Evolutionary conservation across 768 basidiomycete genomes (phyloP).

Genomic region (Infundibulicybe gibba): DNA sequence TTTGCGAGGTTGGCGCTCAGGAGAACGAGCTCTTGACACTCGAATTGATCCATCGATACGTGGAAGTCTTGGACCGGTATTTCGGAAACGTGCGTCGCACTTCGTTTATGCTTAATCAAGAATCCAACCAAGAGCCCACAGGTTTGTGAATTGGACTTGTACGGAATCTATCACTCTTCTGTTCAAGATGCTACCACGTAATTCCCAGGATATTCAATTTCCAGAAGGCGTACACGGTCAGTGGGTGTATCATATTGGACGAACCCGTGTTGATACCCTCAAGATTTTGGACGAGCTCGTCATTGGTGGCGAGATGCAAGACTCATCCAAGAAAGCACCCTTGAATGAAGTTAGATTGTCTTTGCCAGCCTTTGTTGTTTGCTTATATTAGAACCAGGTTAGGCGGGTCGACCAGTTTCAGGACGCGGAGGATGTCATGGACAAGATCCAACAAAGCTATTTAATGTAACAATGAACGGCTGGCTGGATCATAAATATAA

Average conservation of each 20-base stretch:
- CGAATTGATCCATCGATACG: slow-evolving; percentile 82
- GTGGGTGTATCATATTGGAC: neutral
- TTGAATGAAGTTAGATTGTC: too few relatives aligned
- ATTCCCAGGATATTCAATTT: slow-evolving; percentile 88
- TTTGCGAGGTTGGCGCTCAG: slow-evolving; percentile 63
- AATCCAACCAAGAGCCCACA: slow-evolving; percentile 50
- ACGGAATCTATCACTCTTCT: slow-evolving; percentile 15
- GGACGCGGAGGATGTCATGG: slow-evolving; percentile 13
- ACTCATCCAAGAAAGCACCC: slow-evolving; percentile 67
- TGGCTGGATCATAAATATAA: too few relatives aligned
- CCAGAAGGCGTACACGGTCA: slow-evolving; percentile 90
- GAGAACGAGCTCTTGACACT: slow-evolving; percentile 84
- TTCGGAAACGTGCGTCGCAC: slow-evolving; percentile 72
- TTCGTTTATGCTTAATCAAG: slow-evolving; percentile 29
- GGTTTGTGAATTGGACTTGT: slow-evolving; percentile 95
- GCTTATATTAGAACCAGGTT: neutral
- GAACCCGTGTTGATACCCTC: neutral
- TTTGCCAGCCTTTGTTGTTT: too few relatives aligned
- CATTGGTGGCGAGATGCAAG: slow-evolving; percentile 91
- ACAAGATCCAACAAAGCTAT: slow-evolving; percentile 12
- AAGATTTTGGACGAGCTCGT: slow-evolving; percentile 91
- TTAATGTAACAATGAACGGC: slow-evolving; percentile 1
- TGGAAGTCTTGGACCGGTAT: slow-evolving; percentile 74
- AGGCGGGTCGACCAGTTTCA: slow-evolving; percentile 11
- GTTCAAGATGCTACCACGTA: neutral